Evolutionary conservation across 225 moss, liverwort and hornwort species (phyloP).

Genomic region (Lunularia cruciata): DNA sequence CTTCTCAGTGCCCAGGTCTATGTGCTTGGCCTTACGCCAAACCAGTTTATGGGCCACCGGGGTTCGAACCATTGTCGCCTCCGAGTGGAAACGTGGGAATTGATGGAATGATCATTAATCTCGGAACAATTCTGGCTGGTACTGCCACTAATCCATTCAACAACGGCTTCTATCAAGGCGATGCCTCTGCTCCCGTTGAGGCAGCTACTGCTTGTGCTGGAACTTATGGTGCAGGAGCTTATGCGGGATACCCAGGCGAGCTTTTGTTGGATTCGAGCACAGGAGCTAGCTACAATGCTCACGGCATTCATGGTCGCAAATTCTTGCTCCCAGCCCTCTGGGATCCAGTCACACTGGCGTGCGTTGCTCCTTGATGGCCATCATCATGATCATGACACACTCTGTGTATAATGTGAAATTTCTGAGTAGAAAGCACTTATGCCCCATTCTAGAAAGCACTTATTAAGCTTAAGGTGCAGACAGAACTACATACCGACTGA

Average conservation of each 20-base stretch:
- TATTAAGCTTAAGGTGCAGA: no score
- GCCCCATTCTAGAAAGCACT: no score
- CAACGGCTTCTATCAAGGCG: conserved; percentile 71
- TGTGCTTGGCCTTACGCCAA: conserved; percentile 85
- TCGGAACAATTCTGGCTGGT: conserved; percentile 68
- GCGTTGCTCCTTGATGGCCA: conserved; percentile 29
- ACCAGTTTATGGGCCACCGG: conserved; percentile 47
- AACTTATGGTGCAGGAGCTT: conserved; percentile 61
- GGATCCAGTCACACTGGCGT: conserved; percentile 54
- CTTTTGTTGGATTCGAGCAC: conserved; percentile 46
- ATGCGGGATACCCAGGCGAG: conserved; percentile 60
- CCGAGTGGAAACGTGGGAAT: conserved; percentile 71
- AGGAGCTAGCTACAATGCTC: conserved; percentile 67
- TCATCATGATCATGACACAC: no score
- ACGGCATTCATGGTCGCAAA: conserved; percentile 54
- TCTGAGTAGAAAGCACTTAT: no score
- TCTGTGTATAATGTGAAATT: no score
- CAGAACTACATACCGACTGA: no score
- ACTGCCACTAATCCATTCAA: conserved; percentile 74
- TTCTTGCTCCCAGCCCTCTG: conserved; percentile 80
- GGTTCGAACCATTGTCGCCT: conserved; percentile 41
- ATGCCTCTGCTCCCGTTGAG: conserved; percentile 58
- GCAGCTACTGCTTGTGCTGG: conserved; percentile 77
- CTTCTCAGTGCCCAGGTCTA: conserved; percentile 63
- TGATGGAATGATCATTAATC: conserved; percentile 83